Evolutionary conservation across 2,329 filamentous ascomycete genomes (phyloP), one percentile per base, ranked within the genome.

Genomic region (Neofusicoccum laricinum): DNA sequence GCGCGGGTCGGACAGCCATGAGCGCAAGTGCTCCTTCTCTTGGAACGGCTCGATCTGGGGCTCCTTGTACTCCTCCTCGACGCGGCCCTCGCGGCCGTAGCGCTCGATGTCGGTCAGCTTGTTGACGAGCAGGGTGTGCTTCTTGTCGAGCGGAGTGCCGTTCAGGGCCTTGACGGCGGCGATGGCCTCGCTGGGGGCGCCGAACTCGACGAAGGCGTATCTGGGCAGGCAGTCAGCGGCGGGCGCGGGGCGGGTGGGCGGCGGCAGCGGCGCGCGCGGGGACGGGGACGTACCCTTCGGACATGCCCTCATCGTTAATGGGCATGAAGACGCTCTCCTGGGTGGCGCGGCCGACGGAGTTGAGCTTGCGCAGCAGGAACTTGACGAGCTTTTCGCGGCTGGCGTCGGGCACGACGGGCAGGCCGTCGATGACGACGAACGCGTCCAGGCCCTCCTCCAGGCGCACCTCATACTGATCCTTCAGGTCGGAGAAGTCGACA

Each of bases 21-120:
- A 98, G 75, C 93, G 88, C 72, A 98, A 82, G 78, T 99, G 95
- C 80, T 98, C 94, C 83, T 94, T 92, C 80, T 97, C 90, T 72
- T 87, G 82, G 79, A 98, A 99, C 10, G 90, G 87, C 70, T 94
- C 89, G 69, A 97, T 90, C 71, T 89, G 81, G 61, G 95, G 95
- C 57, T 90, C 82, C 66, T 87, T 86, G 81, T 97, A 99, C 71
- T 93, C 89, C 74, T 99, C 95, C 70, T 97, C 91, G 72, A 99
- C 86, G 69, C 93, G 89, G 70, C 95, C 95, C 82, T 98, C 95
- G 68, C 93, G 88, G 68, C 95, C 95, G 78, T 92, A 99, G 70
- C 95, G 90, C 77, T 99, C 95, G 74, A 99, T 93, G 76, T 99
- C 95, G 72, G 93, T 97, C 72, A 99, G 86, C 82, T 99, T 99